A percentile compares a stretch with the other conserved stretches of the same genome.
phyloP scores from a whole-genome alignment of 2,329 filamentous ascomycete species.

The Graphiopsis chlorocephala region DNA sequence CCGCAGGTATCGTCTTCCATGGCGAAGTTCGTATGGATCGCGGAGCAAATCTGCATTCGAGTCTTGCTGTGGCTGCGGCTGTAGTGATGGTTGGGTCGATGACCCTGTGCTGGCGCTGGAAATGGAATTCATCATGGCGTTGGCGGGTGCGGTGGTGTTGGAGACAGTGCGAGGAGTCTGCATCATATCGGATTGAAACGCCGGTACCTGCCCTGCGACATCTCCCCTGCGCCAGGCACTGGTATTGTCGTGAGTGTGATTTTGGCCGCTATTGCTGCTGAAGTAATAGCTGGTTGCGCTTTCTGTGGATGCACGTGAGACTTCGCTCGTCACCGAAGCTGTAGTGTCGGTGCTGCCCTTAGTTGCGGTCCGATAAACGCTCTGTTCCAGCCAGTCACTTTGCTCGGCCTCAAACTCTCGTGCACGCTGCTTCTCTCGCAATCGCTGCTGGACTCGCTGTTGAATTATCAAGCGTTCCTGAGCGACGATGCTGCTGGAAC shows the following conservation, averaged over 20 bases:
- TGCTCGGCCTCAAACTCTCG: conserved; percentile 5
- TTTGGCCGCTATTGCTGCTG: conserved; percentile 9
- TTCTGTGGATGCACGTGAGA: conserved; percentile 9
- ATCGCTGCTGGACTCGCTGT: conserved; percentile 2
- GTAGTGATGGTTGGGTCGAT: neutral
- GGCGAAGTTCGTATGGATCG: conserved; percentile 53
- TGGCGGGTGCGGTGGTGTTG: neutral
- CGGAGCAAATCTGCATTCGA: neutral
- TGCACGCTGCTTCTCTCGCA: conserved; percentile 8
- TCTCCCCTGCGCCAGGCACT: conserved; percentile 11
- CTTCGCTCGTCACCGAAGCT: neutral
- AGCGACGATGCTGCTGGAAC: neutral
- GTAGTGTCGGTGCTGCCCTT: neutral
- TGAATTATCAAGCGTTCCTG: conserved; percentile 8
- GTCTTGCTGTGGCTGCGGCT: conserved; percentile 1
- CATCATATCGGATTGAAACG: conserved; percentile 5
- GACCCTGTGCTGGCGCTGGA: conserved; percentile 11
- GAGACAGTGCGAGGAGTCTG: conserved; percentile 8
- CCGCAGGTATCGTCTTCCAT: conserved; percentile 79
- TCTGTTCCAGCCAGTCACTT: conserved; percentile 11
- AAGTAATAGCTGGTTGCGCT: conserved; percentile 14
- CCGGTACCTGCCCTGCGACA: neutral
- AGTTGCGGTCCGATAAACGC: neutral
- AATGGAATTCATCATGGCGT: neutral
- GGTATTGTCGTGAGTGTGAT: neutral